phyloP scores from a whole-genome alignment of 495 filamentous ascomycete genomes.

The Immersiella caudata region DNA sequence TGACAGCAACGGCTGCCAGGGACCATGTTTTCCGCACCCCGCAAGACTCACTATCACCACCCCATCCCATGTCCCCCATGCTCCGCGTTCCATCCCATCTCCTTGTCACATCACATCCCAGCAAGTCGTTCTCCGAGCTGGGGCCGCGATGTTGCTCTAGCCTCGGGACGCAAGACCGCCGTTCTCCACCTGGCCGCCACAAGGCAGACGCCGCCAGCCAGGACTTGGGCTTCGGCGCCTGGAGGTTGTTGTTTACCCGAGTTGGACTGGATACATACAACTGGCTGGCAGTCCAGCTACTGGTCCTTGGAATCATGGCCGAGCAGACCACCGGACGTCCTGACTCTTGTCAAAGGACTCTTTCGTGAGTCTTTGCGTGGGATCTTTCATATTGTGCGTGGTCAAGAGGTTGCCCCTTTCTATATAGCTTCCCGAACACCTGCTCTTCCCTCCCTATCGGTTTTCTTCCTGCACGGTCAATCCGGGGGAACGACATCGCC shows the following conservation, averaged over 20 bases:
- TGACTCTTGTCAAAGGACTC: background rate
- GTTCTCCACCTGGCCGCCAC: background rate
- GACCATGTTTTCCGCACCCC: background rate
- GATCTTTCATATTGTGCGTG: background rate
- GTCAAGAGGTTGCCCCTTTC: conserved; percentile 31
- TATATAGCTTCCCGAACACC: conserved; percentile 39
- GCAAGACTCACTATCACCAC: conserved; percentile 1
- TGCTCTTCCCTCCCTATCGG: conserved; percentile 9
- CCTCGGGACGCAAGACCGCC: conserved; percentile 7
- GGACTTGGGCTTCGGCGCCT: background rate
- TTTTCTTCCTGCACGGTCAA: conserved; percentile 19
- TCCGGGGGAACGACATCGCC: conserved; percentile 18
- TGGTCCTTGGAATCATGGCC: background rate
- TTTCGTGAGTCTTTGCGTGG: background rate
- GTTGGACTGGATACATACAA: background rate
- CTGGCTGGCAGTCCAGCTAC: background rate
- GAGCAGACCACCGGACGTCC: conserved; percentile 1
- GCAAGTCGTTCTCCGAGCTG: conserved; percentile 7
- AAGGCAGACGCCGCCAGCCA: conserved; percentile 13
- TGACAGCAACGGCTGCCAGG: background rate
- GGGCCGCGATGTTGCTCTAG: conserved; percentile 1
- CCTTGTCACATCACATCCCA: background rate
- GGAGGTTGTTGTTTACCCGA: background rate
- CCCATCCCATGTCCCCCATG: conserved; percentile 1
- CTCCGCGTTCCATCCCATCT: conserved; percentile 12